Conservation (phyloP, 2,329 filamentous ascomycete species). For the Sordariomycetes sp. region DNA sequence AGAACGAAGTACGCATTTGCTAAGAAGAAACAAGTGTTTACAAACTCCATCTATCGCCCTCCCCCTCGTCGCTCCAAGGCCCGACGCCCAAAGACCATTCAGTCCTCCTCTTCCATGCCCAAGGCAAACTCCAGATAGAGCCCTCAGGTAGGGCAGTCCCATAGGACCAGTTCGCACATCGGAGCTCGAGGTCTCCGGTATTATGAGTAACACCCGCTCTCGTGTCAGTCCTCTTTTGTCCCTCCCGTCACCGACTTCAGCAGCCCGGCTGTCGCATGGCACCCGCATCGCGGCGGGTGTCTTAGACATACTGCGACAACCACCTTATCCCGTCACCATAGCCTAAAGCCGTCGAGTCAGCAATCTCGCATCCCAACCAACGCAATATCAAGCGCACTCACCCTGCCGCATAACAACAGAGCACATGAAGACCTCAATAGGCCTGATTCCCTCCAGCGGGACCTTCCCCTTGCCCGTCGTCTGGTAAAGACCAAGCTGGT, state of each 20-base stretch:
- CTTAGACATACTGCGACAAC: constrained; percentile 83
- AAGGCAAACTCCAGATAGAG: not conserved
- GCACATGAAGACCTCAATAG: constrained; percentile 98
- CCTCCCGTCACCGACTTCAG: not conserved
- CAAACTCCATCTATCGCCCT: not conserved
- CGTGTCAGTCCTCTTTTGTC: not conserved
- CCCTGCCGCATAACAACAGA: constrained; percentile 96
- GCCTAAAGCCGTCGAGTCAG: constrained; percentile 29
- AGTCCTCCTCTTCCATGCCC: not conserved
- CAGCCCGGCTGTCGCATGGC: not conserved
- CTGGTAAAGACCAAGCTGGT: constrained; percentile 87
- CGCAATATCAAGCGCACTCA: constrained; percentile 21
- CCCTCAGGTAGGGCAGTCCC: not conserved
- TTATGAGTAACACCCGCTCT: not conserved
- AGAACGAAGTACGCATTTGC: not conserved
- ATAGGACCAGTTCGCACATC: not conserved
- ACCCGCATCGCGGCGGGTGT: not conserved
- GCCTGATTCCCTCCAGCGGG: constrained; percentile 78
- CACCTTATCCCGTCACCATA: constrained; percentile 87
- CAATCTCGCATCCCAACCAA: not conserved
- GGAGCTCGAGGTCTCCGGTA: not conserved
- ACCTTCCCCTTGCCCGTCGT: constrained; percentile 95
- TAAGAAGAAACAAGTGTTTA: not conserved
- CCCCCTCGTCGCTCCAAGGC: not conserved
- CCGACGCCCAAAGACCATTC: not conserved